Base-by-base conservation (phyloP, 2,329 filamentous ascomycete genomes). In the Pseudogymnoascus sp. region DNA sequence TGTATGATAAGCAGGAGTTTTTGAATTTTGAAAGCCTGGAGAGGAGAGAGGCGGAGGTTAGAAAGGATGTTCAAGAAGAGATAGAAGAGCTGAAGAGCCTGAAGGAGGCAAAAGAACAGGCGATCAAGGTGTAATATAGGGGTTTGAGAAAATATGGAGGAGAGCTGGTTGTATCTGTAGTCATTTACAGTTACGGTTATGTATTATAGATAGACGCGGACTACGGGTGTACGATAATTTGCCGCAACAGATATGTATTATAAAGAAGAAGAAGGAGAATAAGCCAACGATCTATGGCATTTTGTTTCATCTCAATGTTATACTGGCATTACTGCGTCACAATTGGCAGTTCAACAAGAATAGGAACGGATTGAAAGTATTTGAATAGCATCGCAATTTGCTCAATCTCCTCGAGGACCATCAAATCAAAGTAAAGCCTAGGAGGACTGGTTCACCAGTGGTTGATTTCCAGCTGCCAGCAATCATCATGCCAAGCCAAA, bases 1-100 rank as follows among this genome's bases (percentile, higher is more conserved):
- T 84, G 45, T 74, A 82, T 21, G 81, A 81, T 68, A 67, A 73
- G 31, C 59, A 55, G 49, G 49, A 55, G 49, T 55, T 55, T 55
- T n/a, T 33, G n/a, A 33, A 55, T 55, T 55, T 55, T 29, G 49
- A 55, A 33, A 55, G 49, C 49, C n/a, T 55, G 16, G 49, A 55
- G 49, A 55, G 16, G 49, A 55, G 49, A 16, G 49, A 55, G 16
- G 49, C 29, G 10, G n/a, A 55, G 16, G n/a, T 55, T 29, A 55
- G 49, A n/a, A 33, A 55, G 29, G 49, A 55, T 33, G 10, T 55
- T 1, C n/a, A 64, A 1, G 43, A 37, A 3, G 70, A 69, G 52
- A n/a, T 52, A 4, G 16, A 65, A 4, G 49, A 65, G 1, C 49
- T 70, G 0, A 52, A 61, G n/a, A 21, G 6, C 1, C 21, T 65